A percentile compares a stretch with the other conserved stretches of the same genome.
phyloP scores from a whole-genome alignment of 805 yeast species.

The Kodamaea sagamina region DNA sequence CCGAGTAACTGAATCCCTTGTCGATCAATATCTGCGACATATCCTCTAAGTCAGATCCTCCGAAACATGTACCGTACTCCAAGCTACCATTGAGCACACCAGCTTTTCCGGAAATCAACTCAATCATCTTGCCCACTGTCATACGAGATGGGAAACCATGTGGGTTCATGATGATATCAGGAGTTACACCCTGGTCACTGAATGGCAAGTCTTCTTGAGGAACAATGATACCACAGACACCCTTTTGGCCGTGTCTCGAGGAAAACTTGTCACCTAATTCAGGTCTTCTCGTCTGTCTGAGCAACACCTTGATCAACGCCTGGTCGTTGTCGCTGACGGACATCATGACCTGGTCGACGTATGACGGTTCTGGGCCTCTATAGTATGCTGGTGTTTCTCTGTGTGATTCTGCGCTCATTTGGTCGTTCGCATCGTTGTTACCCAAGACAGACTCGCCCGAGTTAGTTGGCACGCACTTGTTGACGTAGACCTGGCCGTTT shows the following conservation, averaged over 20 bases:
- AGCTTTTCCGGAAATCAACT: slow-evolving; percentile 93
- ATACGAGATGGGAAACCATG: slow-evolving; percentile 99
- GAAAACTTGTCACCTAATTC: slow-evolving; percentile 97
- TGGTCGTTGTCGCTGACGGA: slow-evolving; percentile 94
- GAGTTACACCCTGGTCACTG: slow-evolving; percentile 86
- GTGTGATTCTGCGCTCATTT: slow-evolving; percentile 53
- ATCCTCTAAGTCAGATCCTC: slow-evolving; percentile 94
- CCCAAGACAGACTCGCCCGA: slow-evolving; percentile 67
- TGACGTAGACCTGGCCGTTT: slow-evolving; percentile 91
- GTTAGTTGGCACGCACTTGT: slow-evolving; percentile 88
- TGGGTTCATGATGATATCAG: slow-evolving; percentile 98
- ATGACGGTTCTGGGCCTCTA: slow-evolving; percentile 93
- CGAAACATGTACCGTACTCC: slow-evolving; percentile 97
- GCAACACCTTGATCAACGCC: slow-evolving; percentile 85
- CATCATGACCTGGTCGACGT: slow-evolving; percentile 97
- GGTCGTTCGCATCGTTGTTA: slow-evolving; percentile 21
- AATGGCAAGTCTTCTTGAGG: slow-evolving; percentile 97
- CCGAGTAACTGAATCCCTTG: slow-evolving; percentile 90
- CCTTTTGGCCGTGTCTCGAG: slow-evolving; percentile 97
- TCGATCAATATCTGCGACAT: slow-evolving; percentile 90
- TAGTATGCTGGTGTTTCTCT: slow-evolving; percentile 90
- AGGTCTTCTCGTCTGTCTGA: slow-evolving; percentile 95
- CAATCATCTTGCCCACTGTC: slow-evolving; percentile 99
- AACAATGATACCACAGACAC: slow-evolving; percentile 98
- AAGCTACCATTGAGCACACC: slow-evolving; percentile 90